Evolutionary conservation across 345 rosid species (phyloP).

Genomic region (Dimocarpus longan): DNA sequence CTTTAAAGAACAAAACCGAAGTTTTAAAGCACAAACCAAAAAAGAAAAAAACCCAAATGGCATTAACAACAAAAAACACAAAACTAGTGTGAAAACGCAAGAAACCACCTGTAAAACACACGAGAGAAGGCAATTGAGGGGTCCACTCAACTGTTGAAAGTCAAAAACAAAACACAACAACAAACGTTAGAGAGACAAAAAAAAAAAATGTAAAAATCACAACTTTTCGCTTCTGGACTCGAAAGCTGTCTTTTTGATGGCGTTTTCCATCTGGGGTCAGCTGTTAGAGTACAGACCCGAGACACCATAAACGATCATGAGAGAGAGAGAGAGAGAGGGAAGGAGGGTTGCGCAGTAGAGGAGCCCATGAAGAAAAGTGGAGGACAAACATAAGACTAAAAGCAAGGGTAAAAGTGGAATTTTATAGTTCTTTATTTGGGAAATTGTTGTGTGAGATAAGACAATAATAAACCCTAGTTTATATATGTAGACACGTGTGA

Average conservation of each 20-base stretch:
- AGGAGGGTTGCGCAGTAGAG: not conserved
- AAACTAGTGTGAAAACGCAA: not conserved
- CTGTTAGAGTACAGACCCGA: not conserved
- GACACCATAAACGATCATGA: not conserved
- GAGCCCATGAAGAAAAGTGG: not conserved
- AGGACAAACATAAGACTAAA: not conserved
- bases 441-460: not conserved
- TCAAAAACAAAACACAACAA: not conserved
- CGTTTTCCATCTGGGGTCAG: not conserved
- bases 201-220: not conserved
- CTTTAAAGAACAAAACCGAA: not conserved
- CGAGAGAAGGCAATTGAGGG: not conserved
- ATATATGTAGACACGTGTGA: not conserved
- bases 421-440: not conserved
- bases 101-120: not conserved
- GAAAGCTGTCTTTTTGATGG: not conserved
- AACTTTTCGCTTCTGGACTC: not conserved
- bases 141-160: not conserved
- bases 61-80: not conserved
- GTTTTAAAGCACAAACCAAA: not conserved
- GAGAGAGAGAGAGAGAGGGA: not conserved
- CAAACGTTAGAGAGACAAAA: not conserved
- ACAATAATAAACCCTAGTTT: not conserved
- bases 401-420: conserved; percentile 19
- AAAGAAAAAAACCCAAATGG: conserved; percentile 3